phyloP scores from a whole-genome alignment of 495 filamentous ascomycete genomes.

The Aspergillus steynii region DNA sequence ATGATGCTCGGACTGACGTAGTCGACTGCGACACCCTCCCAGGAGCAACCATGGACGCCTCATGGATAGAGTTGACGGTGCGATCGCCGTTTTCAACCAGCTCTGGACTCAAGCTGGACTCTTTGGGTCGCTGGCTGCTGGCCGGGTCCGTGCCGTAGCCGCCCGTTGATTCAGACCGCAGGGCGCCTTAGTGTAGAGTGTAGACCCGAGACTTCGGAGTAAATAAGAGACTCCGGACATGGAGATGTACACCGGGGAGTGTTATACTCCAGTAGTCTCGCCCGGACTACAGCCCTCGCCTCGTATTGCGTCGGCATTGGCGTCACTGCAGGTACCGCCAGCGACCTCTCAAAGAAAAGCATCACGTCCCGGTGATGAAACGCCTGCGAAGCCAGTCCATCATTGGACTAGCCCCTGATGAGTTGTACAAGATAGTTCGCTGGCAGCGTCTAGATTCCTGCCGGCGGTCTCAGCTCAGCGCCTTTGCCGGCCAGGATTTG shows the following conservation, averaged over 20 bases:
- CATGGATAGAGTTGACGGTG: not conserved
- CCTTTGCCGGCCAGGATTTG: not conserved
- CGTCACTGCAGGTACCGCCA: not conserved
- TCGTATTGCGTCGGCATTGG: not conserved
- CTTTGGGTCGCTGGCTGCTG: too few relatives aligned
- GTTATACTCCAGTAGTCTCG: too few relatives aligned
- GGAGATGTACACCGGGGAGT: too few relatives aligned
- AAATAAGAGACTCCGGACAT: not conserved
- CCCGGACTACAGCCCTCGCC: too few relatives aligned
- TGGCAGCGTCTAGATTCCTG: not conserved
- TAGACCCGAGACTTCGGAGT: not conserved
- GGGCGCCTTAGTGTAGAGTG: too few relatives aligned
- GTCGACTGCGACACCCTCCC: not conserved
- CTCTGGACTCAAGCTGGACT: not conserved
- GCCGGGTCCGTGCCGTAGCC: not conserved
- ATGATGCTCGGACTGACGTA: not conserved
- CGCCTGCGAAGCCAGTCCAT: not conserved
- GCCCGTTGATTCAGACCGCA: not conserved
- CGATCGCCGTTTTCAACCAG: not conserved
- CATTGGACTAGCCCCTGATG: not conserved
- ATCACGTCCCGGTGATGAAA: not conserved
- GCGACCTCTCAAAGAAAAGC: not conserved
- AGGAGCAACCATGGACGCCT: too few relatives aligned
- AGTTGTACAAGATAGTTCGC: not conserved
- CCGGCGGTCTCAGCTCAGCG: not conserved